Conservation (phyloP, 75 land plant species). For the Picea sitchensis region DNA sequence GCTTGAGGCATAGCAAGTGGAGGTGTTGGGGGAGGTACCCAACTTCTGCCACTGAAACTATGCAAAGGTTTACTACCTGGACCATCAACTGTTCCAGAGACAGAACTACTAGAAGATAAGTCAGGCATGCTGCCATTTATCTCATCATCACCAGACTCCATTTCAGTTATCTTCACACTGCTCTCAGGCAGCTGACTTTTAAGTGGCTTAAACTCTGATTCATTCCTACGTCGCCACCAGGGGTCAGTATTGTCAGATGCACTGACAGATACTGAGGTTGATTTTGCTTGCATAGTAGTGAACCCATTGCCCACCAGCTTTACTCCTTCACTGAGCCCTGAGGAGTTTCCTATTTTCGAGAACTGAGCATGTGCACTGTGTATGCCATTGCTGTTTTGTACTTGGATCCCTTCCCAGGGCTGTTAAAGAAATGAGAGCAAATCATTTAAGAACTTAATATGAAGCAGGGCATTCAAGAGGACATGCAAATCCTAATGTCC, state of each 20-base stretch:
- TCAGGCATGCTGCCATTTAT: neutral
- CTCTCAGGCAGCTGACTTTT: neutral
- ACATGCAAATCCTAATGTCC: neutral
- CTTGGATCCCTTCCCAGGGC: conserved; percentile 46
- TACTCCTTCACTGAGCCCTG: neutral
- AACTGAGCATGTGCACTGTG: conserved; percentile 3
- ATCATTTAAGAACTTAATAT: neutral
- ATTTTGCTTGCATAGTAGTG: neutral
- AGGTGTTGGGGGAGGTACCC: conserved; percentile 79
- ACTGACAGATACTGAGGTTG: neutral
- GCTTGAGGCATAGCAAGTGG: conserved; percentile 64
- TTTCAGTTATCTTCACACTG: conserved; percentile 34
- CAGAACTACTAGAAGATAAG: neutral
- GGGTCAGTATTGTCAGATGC: conserved; percentile 16
- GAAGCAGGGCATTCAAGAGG: neutral
- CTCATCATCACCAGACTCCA: conserved; percentile 26
- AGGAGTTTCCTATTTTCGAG: neutral
- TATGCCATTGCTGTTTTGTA: conserved; percentile 11
- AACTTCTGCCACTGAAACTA: conserved; percentile 14
- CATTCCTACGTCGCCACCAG: conserved; percentile 42
- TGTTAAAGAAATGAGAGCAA: neutral
- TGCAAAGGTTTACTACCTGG: neutral
- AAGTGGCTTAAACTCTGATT: neutral
- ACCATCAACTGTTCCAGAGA: neutral
- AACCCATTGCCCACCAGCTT: neutral